Evolutionary conservation across 129 eudicot genomes (phyloP), one percentile per base, ranked within the genome.

Genomic region (Flaveria trinervia): DNA sequence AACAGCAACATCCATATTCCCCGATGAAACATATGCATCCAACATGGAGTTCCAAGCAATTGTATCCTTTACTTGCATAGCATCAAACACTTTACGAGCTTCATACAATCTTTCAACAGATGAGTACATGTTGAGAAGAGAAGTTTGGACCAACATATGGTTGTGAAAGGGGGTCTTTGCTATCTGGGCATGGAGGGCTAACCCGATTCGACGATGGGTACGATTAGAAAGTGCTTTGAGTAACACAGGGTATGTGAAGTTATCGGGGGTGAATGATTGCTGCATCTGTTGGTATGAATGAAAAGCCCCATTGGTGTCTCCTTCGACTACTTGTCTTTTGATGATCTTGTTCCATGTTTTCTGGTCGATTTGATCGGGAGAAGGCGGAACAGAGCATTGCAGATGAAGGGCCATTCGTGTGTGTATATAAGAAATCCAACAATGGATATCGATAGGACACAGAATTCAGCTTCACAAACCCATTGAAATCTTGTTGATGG

Each of bases 1-100:
- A 59, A 18, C 13, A 33, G 90, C 87, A 30, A 41, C 44, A 70
- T 77, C 85, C 77, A 80, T 49, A 65, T 68, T 59, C 54, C 74
- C 64, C 11, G 71, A 52, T 22, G 83, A 86, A 68, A 84, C 85
- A 70, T 65, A 86, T 0, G 81, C 81, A 80, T 80, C 74, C 69
- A 86, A 61, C 85, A 86, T 80, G 1, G 87, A 86, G 45, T 86
- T 86, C 88, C 88, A 86, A 20, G 82, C 85, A 81, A 86, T 62
- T 3, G 14, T 51, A 74, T 86, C 90, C 51, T 54, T 86, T 1
- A 45, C 64, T 50, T 70, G 64, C 82, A 86, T 83, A 16, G 50
- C 12, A 39, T 77, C 82, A 18, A 86, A 86, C 9, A 83, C 82
- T 45, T 81, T 83, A 43, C 77, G 71, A 44, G 84, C 85, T 26